Percentiles rank a stretch among this genome's conserved stretches.
phyloP scores from a whole-genome alignment of 345 rosid genomes.

The Trapa bicornis region DNA sequence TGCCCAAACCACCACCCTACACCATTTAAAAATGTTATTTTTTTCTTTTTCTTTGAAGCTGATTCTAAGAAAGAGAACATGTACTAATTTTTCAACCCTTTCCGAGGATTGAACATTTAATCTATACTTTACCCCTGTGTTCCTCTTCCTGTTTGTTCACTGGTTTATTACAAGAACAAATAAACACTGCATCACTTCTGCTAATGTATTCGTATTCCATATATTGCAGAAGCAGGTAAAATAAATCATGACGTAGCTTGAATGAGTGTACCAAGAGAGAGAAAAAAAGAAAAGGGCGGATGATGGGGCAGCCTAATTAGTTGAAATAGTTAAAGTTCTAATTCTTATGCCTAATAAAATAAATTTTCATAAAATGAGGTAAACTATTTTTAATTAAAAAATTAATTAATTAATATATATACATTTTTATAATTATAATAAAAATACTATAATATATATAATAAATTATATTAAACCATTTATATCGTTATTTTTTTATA shows the following conservation, averaged over 20 bases:
- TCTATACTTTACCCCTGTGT: neutral
- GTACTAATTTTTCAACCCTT: constrained; percentile 1
- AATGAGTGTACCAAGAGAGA: constrained; percentile 2
- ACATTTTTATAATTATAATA: too few relatives aligned
- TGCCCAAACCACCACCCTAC: constrained; percentile 16
- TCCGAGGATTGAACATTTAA: neutral
- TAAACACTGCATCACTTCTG: too few relatives aligned
- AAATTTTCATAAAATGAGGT: too few relatives aligned
- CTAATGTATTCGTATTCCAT: too few relatives aligned
- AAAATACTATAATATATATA: too few relatives aligned
- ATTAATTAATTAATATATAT: too few relatives aligned
- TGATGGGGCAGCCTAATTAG: too few relatives aligned
- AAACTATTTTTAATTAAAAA: too few relatives aligned
- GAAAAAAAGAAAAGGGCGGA: neutral
- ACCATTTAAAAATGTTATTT: constrained; percentile 5
- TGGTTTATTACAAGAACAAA: neutral
- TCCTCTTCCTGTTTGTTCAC: neutral
- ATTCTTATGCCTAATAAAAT: too few relatives aligned
- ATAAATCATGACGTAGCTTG: neutral
- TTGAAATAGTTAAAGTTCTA: too few relatives aligned
- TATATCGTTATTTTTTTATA: too few relatives aligned
- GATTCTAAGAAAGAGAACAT: neutral
- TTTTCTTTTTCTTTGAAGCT: neutral
- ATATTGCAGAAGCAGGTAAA: constrained; percentile 3
- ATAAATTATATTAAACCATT: too few relatives aligned